Conservation (phyloP, 805 yeast species). For the Nadsonia fulvescens region DNA sequence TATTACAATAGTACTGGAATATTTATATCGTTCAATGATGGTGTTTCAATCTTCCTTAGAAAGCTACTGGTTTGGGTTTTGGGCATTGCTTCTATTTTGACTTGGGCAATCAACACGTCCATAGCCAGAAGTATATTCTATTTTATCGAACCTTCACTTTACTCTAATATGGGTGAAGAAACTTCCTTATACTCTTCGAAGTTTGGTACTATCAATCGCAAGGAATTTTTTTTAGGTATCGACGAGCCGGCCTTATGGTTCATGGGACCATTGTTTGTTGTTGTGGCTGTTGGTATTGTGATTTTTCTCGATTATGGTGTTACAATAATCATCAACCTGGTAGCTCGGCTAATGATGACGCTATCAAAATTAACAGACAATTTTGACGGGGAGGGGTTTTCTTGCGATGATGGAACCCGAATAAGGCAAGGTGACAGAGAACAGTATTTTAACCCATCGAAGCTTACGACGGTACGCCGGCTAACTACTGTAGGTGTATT, state of each 20-base stretch:
- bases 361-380: neutral
- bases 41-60: conserved; percentile 23
- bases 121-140: conserved; percentile 18
- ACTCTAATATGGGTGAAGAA: conserved; percentile 12
- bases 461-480: neutral
- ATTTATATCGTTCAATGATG: conserved; percentile 30
- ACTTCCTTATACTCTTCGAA: conserved; percentile 2
- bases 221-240: conserved; percentile 2
- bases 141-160: conserved; percentile 37
- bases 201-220: neutral
- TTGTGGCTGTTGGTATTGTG: conserved; percentile 3
- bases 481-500: conserved; percentile 11
- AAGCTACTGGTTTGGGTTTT: conserved; percentile 15
- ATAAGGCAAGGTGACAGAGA: too few species aligned
- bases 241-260: conserved; percentile 3
- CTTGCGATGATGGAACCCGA: too few species aligned
- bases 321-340: too few species aligned
- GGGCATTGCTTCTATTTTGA: conserved; percentile 16
- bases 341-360: neutral
- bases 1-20: conserved; percentile 21
- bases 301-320: conserved; percentile 3
- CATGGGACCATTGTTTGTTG: conserved; percentile 3
- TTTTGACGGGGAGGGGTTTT: conserved; percentile 1
- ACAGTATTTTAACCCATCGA: too few species aligned
- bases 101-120: conserved; percentile 17